Evolutionary conservation across 139 green algal genomes (phyloP), one percentile per base, ranked within the genome.

Genomic region (Chlorella sp.): DNA sequence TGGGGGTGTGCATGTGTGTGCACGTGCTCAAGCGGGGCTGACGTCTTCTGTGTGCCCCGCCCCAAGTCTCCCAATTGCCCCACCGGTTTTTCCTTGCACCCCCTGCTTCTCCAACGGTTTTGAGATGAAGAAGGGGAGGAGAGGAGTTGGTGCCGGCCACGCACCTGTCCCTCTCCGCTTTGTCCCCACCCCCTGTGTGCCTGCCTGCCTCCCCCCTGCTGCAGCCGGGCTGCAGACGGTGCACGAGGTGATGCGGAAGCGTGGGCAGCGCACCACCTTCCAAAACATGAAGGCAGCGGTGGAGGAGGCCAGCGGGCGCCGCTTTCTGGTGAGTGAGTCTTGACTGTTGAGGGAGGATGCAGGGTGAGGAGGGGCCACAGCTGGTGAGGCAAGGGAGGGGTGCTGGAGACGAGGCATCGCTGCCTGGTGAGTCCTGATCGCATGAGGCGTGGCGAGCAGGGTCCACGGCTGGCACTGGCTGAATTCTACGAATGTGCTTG

Each of bases 211-310:
- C 81, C 18, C 60, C 64, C 5, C 15, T 12, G 3, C 40, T 39
- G 81, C 88, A 91, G 88, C 71, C 16, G 88, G 86, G 22, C 37
- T 93, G 40, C 85, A 89, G 53, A 88, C 85, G 15, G 79, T 90
- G 16, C 75, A 93, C 66, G 85, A 86, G 34, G 79, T 93, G 88
- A 82, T 91, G 76, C 80, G 77, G 1, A 57, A 76, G 22, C 84
- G 91, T 16, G 89, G 89, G 36, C 71, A 81, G 66, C 84, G 77
- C 30, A 86, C 83, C 84, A 93, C 88, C 19, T 93, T 83, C 30
- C 61, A 79, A 12, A 90, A 48, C 76, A 39, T 93, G n/a, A 77
- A 83, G 53, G 14, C 78, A 14, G 88, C 87, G 26, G 91, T 93
- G 60, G 91, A 93, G 69, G 85, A 93, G 77, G 75, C 85, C 34